phyloP scores from a whole-genome alignment of 2,329 filamentous ascomycete genomes.

The Claviceps sp. region DNA sequence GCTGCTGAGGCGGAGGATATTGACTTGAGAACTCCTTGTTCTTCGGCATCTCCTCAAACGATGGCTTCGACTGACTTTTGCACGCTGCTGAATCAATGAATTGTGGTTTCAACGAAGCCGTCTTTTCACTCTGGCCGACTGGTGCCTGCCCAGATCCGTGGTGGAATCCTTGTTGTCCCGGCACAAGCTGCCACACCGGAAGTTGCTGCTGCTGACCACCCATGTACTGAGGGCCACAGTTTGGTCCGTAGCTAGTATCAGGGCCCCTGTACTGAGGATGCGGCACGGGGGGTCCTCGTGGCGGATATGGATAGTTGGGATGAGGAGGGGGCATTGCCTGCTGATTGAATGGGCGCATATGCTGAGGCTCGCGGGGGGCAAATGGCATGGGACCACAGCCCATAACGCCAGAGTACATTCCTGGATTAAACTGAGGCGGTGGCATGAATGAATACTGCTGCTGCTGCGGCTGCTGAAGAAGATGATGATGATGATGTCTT shows the following conservation, averaged over 20 bases:
- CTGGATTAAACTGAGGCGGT: not conserved
- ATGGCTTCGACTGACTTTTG: slow-evolving; percentile 16
- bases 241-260: not conserved
- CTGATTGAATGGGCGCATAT: not conserved
- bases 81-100: slow-evolving; percentile 1
- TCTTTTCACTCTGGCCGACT: not conserved
- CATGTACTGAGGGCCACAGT: not conserved
- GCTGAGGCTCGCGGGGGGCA: not conserved
- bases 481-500: not conserved
- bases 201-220: not conserved
- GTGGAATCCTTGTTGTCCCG: not conserved
- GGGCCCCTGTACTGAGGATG: not conserved
- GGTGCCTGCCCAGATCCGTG: not conserved
- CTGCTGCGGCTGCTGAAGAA: not conserved
- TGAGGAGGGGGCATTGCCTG: not conserved
- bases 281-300: not conserved
- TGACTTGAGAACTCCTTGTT: slow-evolving; percentile 2
- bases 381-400: not conserved
- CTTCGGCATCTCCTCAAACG: slow-evolving; percentile 14
- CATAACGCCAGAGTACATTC: not conserved
- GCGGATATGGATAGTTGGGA: not conserved
- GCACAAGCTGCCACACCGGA: not conserved
- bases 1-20: not conserved
- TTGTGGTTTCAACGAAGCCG: not conserved
- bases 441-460: not conserved